Base-by-base conservation (phyloP, 176 grass and related monocot species). In the Themeda triandra region DNA sequence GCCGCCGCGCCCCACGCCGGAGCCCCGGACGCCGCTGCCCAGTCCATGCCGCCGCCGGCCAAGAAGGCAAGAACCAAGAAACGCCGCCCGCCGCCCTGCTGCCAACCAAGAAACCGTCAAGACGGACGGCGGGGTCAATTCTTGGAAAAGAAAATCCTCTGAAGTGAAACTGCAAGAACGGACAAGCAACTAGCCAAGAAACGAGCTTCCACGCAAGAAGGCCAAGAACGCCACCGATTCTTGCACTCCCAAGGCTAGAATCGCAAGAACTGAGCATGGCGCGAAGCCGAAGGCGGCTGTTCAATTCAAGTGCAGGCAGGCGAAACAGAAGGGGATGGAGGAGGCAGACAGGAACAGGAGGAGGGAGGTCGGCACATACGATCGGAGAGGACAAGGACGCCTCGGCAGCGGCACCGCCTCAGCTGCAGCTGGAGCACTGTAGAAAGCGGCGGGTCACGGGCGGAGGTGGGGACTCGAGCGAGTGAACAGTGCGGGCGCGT, bases 21-120 rank as follows among this genome's bases (percentile, higher is more conserved):
- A 69, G 74, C 66, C 30, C 88, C 89, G 23, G 82, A 82, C 39
- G 72, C 91, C 28, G 63, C 51, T 5, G 53, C 80, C 94, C 94
- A 91, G 63, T 97, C 87, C 94, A 97, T 97, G 53, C 7, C 39
- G 25, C 30, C 23, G 25, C 30, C 23, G n/a, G 29, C 8, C 44
- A 81, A 74, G 44, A 51, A 49, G 28, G 27, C 30, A 30, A 78
- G 49, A 49, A 18, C 27, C 30, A 30, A 78, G 49, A 45, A 84
- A 70, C 25, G 9, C 59, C 17, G 10, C 27, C 59, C 17, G 10
- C 27, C 65, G 5, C 29, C 10, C 72, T 82, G 63, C 14, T 39
- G 4, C 19, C 63, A 35, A 60, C 15, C 63, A 87, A 87, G 72
- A 77, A 87, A 63, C 71, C 49, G 41, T 87, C 79, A 87, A 4